phyloP scores from a whole-genome alignment of 2,329 filamentous ascomycete species.

The Neopestalotiopsis clavispora region DNA sequence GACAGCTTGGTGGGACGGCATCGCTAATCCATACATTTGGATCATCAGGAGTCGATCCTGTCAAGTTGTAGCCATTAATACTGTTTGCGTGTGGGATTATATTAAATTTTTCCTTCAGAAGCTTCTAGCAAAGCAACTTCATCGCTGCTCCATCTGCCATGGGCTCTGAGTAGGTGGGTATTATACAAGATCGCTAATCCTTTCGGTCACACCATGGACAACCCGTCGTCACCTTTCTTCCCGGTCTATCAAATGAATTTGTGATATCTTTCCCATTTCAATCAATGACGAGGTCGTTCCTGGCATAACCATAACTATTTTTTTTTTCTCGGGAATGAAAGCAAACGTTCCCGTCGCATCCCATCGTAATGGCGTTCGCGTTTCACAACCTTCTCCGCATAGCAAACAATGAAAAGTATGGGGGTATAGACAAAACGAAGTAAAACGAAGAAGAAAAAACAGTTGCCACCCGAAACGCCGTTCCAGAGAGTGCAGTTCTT shows the following conservation, averaged over 20 bases:
- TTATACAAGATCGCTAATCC: slow-evolving; percentile 14
- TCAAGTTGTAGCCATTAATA: background rate
- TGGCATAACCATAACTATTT: background rate
- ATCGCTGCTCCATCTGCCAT: background rate
- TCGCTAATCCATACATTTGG: background rate
- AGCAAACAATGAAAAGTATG: slow-evolving; percentile 43
- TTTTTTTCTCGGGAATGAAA: slow-evolving; percentile 21
- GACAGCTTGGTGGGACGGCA: background rate
- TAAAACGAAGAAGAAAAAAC: slow-evolving; percentile 39
- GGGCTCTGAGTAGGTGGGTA: background rate
- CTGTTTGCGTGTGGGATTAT: background rate
- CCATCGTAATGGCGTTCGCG: slow-evolving; percentile 35
- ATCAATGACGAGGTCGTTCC: background rate
- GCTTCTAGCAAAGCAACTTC: background rate
- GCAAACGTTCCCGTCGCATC: slow-evolving; percentile 29
- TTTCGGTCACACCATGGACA: background rate
- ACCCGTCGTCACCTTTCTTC: background rate
- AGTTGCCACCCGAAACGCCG: slow-evolving; percentile 31
- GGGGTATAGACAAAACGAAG: slow-evolving; percentile 38
- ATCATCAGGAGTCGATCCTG: background rate
- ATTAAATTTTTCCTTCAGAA: background rate
- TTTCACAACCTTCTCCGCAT: slow-evolving; percentile 33
- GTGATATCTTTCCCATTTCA: slow-evolving; percentile 20
- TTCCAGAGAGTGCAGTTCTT: slow-evolving; percentile 7
- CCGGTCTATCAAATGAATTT: background rate